Percentiles rank a stretch among this genome's conserved stretches.
Evolutionary conservation across 2,329 filamentous ascomycete species (phyloP).

Genomic region (Lanzia echinophila): DNA sequence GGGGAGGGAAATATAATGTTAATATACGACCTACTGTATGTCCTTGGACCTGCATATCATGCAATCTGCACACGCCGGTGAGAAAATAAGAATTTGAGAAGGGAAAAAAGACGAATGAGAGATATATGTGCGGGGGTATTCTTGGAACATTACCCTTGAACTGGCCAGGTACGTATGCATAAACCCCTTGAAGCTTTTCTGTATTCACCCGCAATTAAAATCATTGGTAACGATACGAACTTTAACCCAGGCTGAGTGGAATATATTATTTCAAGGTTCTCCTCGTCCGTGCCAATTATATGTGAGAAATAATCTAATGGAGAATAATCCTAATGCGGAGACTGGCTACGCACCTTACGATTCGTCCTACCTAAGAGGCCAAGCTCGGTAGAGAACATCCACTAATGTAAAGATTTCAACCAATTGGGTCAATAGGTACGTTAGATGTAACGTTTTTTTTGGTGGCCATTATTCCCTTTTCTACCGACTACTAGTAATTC

Average conservation of each 20-base stretch:
- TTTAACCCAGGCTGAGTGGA: not conserved
- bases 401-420: not conserved
- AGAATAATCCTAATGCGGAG: not conserved
- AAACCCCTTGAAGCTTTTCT: not conserved
- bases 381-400: not conserved
- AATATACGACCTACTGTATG: not conserved
- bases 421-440: too few relatives aligned
- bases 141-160: not conserved
- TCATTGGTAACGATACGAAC: not conserved
- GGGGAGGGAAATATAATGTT: too few relatives aligned
- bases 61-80: not conserved
- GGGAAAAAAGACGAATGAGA: not conserved
- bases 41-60: not conserved
- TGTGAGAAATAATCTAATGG: not conserved
- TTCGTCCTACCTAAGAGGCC: not conserved
- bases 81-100: not conserved
- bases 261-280: not conserved
- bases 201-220: not conserved
- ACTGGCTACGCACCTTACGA: not conserved
- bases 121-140: not conserved
- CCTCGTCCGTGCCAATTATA: not conserved
- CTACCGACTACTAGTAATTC: too few relatives aligned
- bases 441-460: too few relatives aligned
- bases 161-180: not conserved
- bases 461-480: too few relatives aligned